Conservation (phyloP, 2,329 filamentous ascomycete genomes). For the Berkeleyomyces basicola region DNA sequence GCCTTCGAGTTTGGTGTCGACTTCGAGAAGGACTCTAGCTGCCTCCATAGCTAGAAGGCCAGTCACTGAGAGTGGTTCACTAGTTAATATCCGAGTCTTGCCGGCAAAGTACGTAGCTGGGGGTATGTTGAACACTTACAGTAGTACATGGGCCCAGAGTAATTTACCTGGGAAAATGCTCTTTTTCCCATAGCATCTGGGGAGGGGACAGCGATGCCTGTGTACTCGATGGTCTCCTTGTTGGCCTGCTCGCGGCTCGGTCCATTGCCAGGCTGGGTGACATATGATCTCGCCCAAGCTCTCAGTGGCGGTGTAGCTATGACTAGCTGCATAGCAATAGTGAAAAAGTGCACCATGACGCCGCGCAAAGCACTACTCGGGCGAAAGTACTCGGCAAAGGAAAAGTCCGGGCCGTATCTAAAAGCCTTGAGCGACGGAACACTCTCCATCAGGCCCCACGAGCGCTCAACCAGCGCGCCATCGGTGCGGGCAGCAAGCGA, state of each 20-base stretch:
- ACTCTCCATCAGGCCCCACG: conserved; percentile 42
- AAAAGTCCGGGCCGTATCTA: conserved; percentile 45
- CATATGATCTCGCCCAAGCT: conserved; percentile 25
- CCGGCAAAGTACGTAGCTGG: neutral
- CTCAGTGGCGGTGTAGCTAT: conserved; percentile 32
- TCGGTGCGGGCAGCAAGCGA: conserved; percentile 35
- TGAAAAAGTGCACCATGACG: conserved; percentile 31
- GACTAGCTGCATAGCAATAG: conserved; percentile 28
- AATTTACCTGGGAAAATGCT: conserved; percentile 35
- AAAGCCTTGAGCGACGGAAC: conserved; percentile 28
- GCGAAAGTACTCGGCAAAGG: conserved; percentile 37
- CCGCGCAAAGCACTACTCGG: conserved; percentile 34
- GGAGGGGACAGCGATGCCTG: conserved; percentile 33
- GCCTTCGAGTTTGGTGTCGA: conserved; percentile 42
- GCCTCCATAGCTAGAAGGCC: conserved; percentile 46
- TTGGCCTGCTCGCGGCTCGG: conserved; percentile 33
- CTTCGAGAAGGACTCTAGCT: conserved; percentile 47
- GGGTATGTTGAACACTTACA: conserved; percentile 29
- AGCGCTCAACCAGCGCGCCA: conserved; percentile 38
- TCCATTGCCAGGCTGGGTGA: conserved; percentile 40
- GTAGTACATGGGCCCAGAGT: conserved; percentile 43
- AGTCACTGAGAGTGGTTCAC: conserved; percentile 33
- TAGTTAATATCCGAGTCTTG: neutral
- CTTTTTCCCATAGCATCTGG: conserved; percentile 25
- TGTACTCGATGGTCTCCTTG: conserved; percentile 45